phyloP scores from a whole-genome alignment of 495 filamentous ascomycete genomes.

The Penicillium maclennaniae region DNA sequence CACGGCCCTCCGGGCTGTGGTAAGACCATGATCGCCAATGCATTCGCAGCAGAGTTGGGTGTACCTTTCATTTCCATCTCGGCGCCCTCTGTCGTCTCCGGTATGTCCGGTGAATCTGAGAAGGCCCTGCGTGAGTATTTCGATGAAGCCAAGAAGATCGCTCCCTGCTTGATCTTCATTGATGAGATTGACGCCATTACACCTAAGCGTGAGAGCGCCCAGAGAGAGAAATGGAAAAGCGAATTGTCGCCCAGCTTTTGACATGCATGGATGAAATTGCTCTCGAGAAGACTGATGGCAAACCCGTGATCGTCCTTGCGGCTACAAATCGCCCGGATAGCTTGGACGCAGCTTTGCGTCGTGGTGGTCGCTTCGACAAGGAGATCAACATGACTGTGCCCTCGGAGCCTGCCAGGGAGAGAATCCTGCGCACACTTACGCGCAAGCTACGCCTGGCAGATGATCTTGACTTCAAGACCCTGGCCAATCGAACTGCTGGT shows the following conservation, averaged over 20 bases:
- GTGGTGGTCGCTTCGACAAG: slow-evolving; percentile 83
- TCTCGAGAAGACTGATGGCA: slow-evolving; percentile 74
- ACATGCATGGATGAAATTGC: slow-evolving; percentile 86
- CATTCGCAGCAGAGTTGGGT: slow-evolving; percentile 80
- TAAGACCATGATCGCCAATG: slow-evolving; percentile 91
- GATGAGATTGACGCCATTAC: slow-evolving; percentile 97
- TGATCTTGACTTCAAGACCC: slow-evolving; percentile 70
- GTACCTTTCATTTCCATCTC: slow-evolving; percentile 85
- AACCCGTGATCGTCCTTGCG: slow-evolving; percentile 89
- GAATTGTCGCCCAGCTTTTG: slow-evolving; percentile 90
- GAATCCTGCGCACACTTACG: slow-evolving; percentile 77
- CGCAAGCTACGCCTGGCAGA: slow-evolving; percentile 62
- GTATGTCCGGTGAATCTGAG: slow-evolving; percentile 95
- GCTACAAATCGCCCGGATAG: slow-evolving; percentile 92
- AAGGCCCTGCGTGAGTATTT: slow-evolving; percentile 91
- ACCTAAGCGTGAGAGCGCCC: slow-evolving; percentile 89
- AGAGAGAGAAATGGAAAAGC: slow-evolving; percentile 94
- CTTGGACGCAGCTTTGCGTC: slow-evolving; percentile 79
- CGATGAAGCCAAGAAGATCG: slow-evolving; percentile 78
- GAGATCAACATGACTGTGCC: slow-evolving; percentile 97
- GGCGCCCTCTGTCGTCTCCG: slow-evolving; percentile 83
- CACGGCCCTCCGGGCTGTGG: slow-evolving; percentile 94
- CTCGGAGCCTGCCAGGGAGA: slow-evolving; percentile 75
- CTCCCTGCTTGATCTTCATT: slow-evolving; percentile 90
- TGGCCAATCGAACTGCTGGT: slow-evolving; percentile 87